phyloP scores from a whole-genome alignment of 305 asterid species.

The Plantago lanceolata region DNA sequence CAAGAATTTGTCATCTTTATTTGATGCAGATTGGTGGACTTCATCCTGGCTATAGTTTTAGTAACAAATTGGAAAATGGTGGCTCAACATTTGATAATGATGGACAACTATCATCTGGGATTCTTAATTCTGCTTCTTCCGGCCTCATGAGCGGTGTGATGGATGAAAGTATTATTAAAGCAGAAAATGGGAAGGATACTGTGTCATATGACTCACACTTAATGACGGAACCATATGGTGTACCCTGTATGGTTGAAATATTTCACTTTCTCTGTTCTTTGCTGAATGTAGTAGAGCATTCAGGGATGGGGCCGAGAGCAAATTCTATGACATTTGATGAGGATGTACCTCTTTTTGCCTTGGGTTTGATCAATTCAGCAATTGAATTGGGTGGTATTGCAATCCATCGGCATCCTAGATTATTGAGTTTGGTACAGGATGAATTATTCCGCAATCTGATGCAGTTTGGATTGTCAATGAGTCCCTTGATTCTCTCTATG shows the following conservation, averaged over 20 bases:
- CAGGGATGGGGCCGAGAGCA: constrained; percentile 72
- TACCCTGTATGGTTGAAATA: constrained; percentile 95
- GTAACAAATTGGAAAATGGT: constrained; percentile 67
- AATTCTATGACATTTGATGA: constrained; percentile 86
- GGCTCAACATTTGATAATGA: constrained; percentile 53
- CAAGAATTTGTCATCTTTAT: constrained; percentile 25
- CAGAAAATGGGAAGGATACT: constrained; percentile 70
- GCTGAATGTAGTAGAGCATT: constrained; percentile 75
- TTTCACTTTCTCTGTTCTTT: constrained; percentile 89
- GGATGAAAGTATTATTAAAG: constrained; percentile 51
- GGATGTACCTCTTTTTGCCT: constrained; percentile 86
- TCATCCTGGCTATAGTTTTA: constrained; percentile 49
- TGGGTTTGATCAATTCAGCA: constrained; percentile 90
- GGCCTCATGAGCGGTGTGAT: constrained; percentile 41
- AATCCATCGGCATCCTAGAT: constrained; percentile 67
- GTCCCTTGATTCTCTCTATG: constrained; percentile 92
- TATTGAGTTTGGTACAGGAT: constrained; percentile 85
- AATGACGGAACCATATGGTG: constrained; percentile 91
- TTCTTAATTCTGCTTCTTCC: constrained; percentile 42
- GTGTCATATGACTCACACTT: constrained; percentile 75
- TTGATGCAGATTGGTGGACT: constrained; percentile 48
- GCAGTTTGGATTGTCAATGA: constrained; percentile 89
- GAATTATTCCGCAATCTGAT: constrained; percentile 86
- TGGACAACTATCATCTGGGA: constrained; percentile 51
- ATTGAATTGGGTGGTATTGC: constrained; percentile 89